These are phyloP conservation scores for Pseudoturritis turrita DNA, from an alignment of 345 rosid species.

Conservation along the genomic window DNA sequence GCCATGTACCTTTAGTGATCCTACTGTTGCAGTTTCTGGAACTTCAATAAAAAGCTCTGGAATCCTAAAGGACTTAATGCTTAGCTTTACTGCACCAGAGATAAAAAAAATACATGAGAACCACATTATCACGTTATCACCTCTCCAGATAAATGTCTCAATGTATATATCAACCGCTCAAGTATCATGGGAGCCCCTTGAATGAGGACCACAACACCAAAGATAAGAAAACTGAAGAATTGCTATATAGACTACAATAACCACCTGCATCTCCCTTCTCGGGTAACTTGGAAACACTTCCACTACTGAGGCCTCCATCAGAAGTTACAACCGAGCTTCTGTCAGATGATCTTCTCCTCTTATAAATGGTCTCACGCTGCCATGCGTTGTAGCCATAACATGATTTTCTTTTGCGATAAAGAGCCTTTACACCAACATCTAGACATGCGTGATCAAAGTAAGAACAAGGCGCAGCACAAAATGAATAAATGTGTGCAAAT, in stretches of 20 bases:
- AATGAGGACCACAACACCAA: slow-evolving; percentile 29
- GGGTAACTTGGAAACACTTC: slow-evolving; percentile 77
- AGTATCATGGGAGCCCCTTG: slow-evolving; percentile 59
- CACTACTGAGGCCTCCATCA: slow-evolving; percentile 75
- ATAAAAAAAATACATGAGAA: slow-evolving; percentile 27
- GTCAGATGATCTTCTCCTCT: slow-evolving; percentile 62
- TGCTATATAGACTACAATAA: slow-evolving; percentile 4
- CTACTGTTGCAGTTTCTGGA: slow-evolving; percentile 77
- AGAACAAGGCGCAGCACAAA: background rate
- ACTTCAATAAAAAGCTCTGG: slow-evolving; percentile 91
- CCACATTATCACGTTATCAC: slow-evolving; percentile 6
- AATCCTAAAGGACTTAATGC: slow-evolving; percentile 87
- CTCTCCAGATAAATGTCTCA: background rate
- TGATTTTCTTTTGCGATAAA: slow-evolving; percentile 54
- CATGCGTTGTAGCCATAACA: slow-evolving; percentile 43
- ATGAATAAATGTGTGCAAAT: background rate
- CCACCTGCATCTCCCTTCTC: slow-evolving; percentile 39
- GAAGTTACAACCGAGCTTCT: slow-evolving; percentile 56
- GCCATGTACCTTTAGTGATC: slow-evolving; percentile 33
- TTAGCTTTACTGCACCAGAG: slow-evolving; percentile 73
- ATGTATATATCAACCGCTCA: slow-evolving; percentile 18
- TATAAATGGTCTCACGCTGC: slow-evolving; percentile 43
- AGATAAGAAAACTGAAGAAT: slow-evolving; percentile 7
- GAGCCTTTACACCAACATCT: slow-evolving; percentile 56
- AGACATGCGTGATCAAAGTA: slow-evolving; percentile 14